Conservation (phyloP, 495 filamentous ascomycete species). For the Tuber borchii region DNA sequence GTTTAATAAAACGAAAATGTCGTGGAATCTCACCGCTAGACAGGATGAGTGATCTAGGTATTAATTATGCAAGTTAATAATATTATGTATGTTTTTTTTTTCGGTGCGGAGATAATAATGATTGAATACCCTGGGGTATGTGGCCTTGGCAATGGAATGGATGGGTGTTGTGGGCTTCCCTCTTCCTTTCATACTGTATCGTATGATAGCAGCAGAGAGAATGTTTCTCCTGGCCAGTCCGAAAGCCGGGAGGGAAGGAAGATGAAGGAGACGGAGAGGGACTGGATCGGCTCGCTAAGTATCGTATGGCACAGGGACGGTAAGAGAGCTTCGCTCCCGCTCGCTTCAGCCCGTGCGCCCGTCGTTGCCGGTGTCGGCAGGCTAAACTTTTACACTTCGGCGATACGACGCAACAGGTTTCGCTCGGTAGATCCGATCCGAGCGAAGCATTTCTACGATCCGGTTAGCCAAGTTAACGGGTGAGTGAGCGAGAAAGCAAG, state of each 20-base stretch:
- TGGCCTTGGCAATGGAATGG: too few species aligned
- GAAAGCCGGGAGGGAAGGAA: background rate
- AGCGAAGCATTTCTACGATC: background rate
- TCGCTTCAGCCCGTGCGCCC: slow-evolving; percentile 12
- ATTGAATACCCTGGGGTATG: background rate
- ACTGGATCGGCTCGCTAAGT: slow-evolving; percentile 3
- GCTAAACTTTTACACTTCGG: slow-evolving; percentile 1
- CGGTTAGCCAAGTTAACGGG: background rate
- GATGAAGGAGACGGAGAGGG: background rate
- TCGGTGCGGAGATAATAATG: background rate
- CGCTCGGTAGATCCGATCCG: background rate
- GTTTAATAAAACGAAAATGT: background rate
- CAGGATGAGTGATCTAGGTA: background rate
- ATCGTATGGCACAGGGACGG: background rate
- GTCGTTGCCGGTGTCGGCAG: background rate
- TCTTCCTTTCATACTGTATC: background rate
- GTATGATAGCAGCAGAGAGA: background rate
- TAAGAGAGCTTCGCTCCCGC: slow-evolving; percentile 5
- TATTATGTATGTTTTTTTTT: background rate
- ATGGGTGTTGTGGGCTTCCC: background rate
- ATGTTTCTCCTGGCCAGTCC: background rate
- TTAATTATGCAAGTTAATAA: background rate
- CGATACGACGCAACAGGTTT: background rate
- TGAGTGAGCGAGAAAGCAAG: background rate
- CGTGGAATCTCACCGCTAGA: background rate